These are phyloP conservation scores for Spathaspora jeffriesii DNA, from an alignment of 1,139 yeast genomes.

Conservation along the genomic window DNA sequence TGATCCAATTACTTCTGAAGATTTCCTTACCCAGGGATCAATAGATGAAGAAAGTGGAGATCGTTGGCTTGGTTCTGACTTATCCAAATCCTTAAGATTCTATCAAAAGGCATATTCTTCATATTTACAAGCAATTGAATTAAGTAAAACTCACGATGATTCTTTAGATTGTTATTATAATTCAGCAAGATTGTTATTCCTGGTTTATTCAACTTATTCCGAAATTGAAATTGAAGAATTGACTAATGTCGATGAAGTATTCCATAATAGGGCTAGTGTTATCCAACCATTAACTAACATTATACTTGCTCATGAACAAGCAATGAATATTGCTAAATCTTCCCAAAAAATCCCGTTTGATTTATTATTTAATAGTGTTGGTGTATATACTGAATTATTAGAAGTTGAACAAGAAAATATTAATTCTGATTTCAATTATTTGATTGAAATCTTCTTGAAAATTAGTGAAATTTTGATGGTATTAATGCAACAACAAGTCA, in stretches of 20 bases:
- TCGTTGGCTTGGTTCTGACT: slow-evolving; percentile 57
- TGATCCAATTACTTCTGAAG: slow-evolving; percentile 41
- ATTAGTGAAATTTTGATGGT: slow-evolving; percentile 18
- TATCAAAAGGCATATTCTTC: slow-evolving; percentile 47
- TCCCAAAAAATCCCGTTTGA: slow-evolving; percentile 32
- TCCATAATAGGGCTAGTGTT: slow-evolving; percentile 30
- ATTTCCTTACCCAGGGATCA: slow-evolving; percentile 47
- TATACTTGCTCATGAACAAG: slow-evolving; percentile 37
- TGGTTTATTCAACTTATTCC: slow-evolving; percentile 36
- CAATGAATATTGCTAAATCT: slow-evolving; percentile 22
- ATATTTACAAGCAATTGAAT: slow-evolving; percentile 31
- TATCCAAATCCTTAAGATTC: slow-evolving; percentile 52
- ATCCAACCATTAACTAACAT: slow-evolving; percentile 36
- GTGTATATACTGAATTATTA: slow-evolving; percentile 48
- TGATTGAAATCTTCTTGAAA: slow-evolving; percentile 18
- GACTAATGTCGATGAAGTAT: slow-evolving; percentile 41
- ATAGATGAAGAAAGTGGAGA: slow-evolving; percentile 59
- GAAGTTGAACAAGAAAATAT: slow-evolving; percentile 31
- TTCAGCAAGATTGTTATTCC: slow-evolving; percentile 47
- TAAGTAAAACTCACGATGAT: slow-evolving; percentile 12
- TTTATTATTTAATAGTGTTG: slow-evolving; percentile 44
- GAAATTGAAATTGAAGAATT: slow-evolving; percentile 36
- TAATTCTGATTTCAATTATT: slow-evolving; percentile 12
- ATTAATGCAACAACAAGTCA: slow-evolving; percentile 23
- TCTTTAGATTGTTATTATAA: slow-evolving; percentile 45